Conservation (phyloP, 192 early-diverging fungal genomes). For the Paraglomus brasilianum region DNA sequence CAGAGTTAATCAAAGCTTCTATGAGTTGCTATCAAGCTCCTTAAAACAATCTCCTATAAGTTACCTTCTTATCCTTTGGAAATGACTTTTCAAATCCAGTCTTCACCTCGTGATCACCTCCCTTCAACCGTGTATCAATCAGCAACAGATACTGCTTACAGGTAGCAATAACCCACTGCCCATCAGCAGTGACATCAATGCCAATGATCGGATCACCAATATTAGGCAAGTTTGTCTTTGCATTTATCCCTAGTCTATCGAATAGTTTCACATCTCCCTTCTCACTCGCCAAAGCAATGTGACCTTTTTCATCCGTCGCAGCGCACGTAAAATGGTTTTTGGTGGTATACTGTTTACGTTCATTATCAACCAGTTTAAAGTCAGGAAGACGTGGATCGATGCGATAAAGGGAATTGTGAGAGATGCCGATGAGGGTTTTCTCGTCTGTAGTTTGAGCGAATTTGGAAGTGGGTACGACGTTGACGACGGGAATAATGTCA, state of each 20-base stretch:
- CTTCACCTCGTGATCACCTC: constrained; percentile 46
- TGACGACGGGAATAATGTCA: constrained; percentile 62
- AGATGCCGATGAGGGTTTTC: constrained; percentile 78
- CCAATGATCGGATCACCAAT: constrained; percentile 86
- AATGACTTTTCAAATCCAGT: constrained; percentile 72
- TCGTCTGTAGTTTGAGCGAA: constrained; percentile 74
- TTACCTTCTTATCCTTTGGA: constrained; percentile 62
- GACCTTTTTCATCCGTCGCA: constrained; percentile 75
- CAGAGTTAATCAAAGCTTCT: neutral
- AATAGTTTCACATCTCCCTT: constrained; percentile 92
- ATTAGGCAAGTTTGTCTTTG: constrained; percentile 84
- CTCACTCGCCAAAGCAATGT: constrained; percentile 74
- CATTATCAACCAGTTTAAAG: constrained; percentile 66
- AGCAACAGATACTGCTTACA: constrained; percentile 83
- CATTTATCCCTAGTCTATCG: constrained; percentile 73
- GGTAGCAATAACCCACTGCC: constrained; percentile 84
- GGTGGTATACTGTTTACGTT: constrained; percentile 69
- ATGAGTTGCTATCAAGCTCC: neutral
- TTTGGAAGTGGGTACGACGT: constrained; percentile 73
- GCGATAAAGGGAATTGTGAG: constrained; percentile 79
- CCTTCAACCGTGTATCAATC: constrained; percentile 66
- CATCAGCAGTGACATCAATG: constrained; percentile 86
- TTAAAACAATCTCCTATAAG: neutral
- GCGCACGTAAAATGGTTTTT: constrained; percentile 71
- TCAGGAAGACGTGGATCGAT: constrained; percentile 83